Base-by-base conservation (phyloP, 2,329 filamentous ascomycete genomes). In the Didymella sp. region DNA sequence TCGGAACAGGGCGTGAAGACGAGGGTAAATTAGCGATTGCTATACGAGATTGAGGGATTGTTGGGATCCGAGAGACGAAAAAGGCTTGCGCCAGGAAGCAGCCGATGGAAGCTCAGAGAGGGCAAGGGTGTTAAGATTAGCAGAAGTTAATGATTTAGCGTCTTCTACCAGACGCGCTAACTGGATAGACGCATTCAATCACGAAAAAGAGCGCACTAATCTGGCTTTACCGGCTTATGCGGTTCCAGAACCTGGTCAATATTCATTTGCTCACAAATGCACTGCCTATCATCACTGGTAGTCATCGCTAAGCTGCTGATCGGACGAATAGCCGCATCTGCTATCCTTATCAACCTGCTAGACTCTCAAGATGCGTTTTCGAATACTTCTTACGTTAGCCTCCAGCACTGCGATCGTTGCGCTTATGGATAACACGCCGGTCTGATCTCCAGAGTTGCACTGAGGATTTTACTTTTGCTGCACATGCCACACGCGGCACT, bases 101-200 rank as follows among this genome's bases (percentile, higher is more conserved):
- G 35, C 48, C 37, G 50, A 54, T 54, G 30, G 50, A 52, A 59
- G 45, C 56, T 53, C 59, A 63, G 53, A 58, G 45, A 60, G 56
- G 33, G 55, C 43, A 59, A 56, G 49, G 51, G 57, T 58, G 41
- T 48, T 48, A 67, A 67, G 63, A 69, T 72, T 69, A 71, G 68
- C 62, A 70, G 48, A 68, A 60, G 56, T 68, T 61, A 61, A 56
- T 56, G 53, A 58, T 60, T 51, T 67, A 66, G 51, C 50, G 58
- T 62, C 43, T 56, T 27, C 35, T 37, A 42, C 17, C 35, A 42
- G 42, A 48, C 21, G 52, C 69, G 51, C 61, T 73, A 73, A 69
- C 63, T 67, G 56, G 61, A 63, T 65, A 68, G 57, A 68, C 56
- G 67, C 61, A 58, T 63, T 64, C 64, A 62, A 69, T 70, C 66